phyloP scores from a whole-genome alignment of 768 basidiomycete species.

The Pholiota microspora region DNA sequence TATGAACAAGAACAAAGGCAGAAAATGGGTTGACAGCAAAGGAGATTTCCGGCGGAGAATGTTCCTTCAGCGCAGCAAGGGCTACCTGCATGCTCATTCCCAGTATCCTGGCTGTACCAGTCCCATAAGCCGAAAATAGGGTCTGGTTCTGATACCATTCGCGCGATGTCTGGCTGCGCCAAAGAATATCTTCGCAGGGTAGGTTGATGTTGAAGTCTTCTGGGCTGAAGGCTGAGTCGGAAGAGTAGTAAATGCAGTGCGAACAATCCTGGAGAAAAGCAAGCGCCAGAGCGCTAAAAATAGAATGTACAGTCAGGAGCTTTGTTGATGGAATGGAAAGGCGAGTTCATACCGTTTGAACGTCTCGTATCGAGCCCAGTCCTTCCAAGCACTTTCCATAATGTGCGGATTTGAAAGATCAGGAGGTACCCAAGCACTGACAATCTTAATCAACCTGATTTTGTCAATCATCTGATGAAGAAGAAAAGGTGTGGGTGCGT shows the following conservation, averaged over 20 bases:
- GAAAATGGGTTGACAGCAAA: conserved; percentile 38
- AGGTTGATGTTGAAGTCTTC: conserved; percentile 50
- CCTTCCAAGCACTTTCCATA: conserved; percentile 47
- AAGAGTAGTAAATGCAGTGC: conserved; percentile 52
- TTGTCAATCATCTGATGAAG: conserved; percentile 45
- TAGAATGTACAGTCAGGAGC: conserved; percentile 11
- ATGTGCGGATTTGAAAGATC: conserved; percentile 32
- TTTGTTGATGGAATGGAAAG: conserved; percentile 6
- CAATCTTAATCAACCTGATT: conserved; percentile 41
- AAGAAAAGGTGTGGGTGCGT: conserved; percentile 17
- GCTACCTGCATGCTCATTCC: conserved; percentile 39
- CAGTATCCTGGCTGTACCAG: conserved; percentile 29
- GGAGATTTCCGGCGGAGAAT: conserved; percentile 24
- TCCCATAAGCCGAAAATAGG: conserved; percentile 39
- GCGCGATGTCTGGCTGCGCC: conserved; percentile 42
- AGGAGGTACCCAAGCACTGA: conserved; percentile 42
- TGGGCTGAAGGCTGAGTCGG: conserved; percentile 43
- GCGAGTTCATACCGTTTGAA: conserved; percentile 47
- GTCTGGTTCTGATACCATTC: conserved; percentile 49
- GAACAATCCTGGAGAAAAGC: conserved; percentile 59
- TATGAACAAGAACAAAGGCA: conserved; percentile 45
- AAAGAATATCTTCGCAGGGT: conserved; percentile 56
- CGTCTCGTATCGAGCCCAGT: conserved; percentile 57
- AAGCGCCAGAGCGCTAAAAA: conserved; percentile 40
- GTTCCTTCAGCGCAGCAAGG: conserved; percentile 32